Percentiles rank a stretch among this genome's conserved stretches.
phyloP scores from a whole-genome alignment of 371 early-diverging fungal genomes.

The Mucor ambiguus region DNA sequence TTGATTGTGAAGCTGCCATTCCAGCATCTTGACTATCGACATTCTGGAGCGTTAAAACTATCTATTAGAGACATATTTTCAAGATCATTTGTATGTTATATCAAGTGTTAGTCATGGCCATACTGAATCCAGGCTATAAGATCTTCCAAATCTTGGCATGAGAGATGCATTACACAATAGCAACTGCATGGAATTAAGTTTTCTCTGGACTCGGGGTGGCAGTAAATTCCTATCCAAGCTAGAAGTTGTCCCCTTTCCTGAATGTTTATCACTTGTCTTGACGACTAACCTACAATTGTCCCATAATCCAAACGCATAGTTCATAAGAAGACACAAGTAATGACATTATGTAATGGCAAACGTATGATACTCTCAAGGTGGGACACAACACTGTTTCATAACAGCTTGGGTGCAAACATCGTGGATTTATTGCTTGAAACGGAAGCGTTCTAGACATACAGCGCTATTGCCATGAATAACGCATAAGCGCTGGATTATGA shows the following conservation, averaged over 20 bases:
- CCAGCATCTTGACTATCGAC: background rate
- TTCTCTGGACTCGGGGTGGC: background rate
- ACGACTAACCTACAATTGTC: background rate
- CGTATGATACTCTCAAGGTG: background rate
- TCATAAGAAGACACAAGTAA: background rate
- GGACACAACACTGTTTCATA: slow-evolving; percentile 2
- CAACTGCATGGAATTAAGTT: background rate
- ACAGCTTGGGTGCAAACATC: background rate
- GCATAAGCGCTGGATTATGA: background rate
- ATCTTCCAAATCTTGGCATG: background rate
- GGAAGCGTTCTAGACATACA: background rate
- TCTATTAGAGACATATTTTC: background rate
- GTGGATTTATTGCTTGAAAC: background rate
- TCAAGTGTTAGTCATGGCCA: background rate
- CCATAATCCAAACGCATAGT: background rate
- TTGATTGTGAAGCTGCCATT: background rate
- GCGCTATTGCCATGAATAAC: background rate
- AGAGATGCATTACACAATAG: background rate
- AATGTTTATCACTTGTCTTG: background rate
- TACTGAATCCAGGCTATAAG: background rate
- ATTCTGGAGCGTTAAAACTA: background rate
- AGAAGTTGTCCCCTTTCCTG: background rate
- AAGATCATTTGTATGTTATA: background rate
- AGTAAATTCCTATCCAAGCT: background rate
- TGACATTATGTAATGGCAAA: background rate